Evolutionary conservation across 148 eudicot genomes (phyloP).

Genomic region (Hydrangea macrophylla): DNA sequence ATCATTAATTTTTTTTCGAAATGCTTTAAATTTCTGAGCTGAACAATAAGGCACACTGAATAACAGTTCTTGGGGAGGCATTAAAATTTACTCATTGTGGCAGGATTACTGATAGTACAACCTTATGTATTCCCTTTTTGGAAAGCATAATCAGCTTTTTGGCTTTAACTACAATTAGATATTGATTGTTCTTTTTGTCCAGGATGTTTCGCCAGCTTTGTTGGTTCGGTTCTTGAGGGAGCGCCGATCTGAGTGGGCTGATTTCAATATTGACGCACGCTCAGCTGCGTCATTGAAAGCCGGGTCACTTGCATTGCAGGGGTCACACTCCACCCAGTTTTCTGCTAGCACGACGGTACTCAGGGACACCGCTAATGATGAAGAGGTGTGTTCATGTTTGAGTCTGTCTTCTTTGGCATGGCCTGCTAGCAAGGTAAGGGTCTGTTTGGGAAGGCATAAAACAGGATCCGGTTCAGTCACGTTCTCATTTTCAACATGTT

Average conservation of each 20-base stretch:
- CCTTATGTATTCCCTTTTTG: not conserved
- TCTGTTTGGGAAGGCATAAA: too few relatives aligned
- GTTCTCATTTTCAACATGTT: too few relatives aligned
- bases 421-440: not conserved
- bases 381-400: slow-evolving; percentile 1
- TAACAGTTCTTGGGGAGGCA: not conserved
- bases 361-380: not conserved
- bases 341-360: not conserved
- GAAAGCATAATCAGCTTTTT: not conserved
- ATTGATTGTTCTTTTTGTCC: not conserved
- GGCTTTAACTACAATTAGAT: not conserved
- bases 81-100: not conserved
- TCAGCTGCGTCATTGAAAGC: slow-evolving; percentile 9
- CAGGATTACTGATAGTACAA: not conserved
- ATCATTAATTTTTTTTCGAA: not conserved
- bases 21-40: not conserved
- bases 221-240: slow-evolving; percentile 10
- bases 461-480: too few relatives aligned
- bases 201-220: slow-evolving; percentile 2
- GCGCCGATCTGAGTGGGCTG: slow-evolving; percentile 13
- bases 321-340: not conserved
- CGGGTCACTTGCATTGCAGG: not conserved
- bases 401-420: not conserved
- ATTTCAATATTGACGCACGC: not conserved
- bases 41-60: not conserved